These are phyloP conservation scores for Leishmania guyanensis DNA, from an alignment of 208 protist genomes.

Conservation along the genomic window DNA sequence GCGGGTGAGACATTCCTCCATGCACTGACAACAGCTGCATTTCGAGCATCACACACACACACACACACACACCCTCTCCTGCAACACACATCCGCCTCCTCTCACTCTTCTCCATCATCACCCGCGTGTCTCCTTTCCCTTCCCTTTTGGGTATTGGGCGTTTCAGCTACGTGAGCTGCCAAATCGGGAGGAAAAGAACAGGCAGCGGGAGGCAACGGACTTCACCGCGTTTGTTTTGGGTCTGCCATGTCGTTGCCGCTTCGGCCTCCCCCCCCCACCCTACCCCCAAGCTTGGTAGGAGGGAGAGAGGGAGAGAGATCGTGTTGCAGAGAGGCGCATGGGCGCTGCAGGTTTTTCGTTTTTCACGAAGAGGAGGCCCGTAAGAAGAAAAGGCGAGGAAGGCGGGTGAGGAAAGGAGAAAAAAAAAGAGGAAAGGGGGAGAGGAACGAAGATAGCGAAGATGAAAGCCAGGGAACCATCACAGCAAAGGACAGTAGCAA, in stretches of 20 bases:
- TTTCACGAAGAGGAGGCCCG: neutral
- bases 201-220: neutral
- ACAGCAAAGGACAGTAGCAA: constrained; percentile 8
- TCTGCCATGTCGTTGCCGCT: no score
- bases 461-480: neutral
- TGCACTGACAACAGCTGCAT: no score
- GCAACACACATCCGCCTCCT: no score
- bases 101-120: no score
- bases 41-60: no score
- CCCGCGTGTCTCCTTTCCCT: neutral
- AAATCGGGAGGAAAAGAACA: neutral
- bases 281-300: neutral
- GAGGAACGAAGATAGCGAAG: neutral
- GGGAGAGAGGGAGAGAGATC: neutral
- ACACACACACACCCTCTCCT: no score
- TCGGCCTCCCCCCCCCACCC: no score
- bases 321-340: neutral
- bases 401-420: neutral
- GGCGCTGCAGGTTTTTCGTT: neutral
- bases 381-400: neutral
- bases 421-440: neutral
- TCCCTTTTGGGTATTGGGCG: neutral
- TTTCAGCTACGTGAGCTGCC: neutral
- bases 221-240: neutral
- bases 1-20: no score